phyloP scores from a whole-genome alignment of 352 stramenopile genomes.

The Globisporangium echinulatum region DNA sequence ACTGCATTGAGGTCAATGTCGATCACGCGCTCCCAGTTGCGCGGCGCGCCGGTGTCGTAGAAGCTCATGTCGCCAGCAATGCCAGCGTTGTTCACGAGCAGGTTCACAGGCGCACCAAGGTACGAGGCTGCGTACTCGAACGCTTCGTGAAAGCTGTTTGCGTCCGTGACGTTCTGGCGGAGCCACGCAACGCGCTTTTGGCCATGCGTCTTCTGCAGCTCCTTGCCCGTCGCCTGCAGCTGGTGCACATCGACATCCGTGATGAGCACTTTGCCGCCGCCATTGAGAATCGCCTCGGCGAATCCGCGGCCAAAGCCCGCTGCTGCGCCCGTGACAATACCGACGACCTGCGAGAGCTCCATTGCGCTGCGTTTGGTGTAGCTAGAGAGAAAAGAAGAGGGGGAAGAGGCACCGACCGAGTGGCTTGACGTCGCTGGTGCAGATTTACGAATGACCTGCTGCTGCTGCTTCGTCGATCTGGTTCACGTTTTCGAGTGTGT shows the following conservation, averaged over 20 bases:
- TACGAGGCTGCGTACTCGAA: slow-evolving; percentile 57
- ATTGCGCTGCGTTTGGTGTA: slow-evolving; percentile 17
- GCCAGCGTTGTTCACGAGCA: slow-evolving; percentile 79
- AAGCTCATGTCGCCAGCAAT: slow-evolving; percentile 56
- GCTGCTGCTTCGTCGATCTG: no score
- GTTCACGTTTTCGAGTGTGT: no score
- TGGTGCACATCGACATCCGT: slow-evolving; percentile 66
- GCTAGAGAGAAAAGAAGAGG: no score
- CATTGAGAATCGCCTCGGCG: slow-evolving; percentile 41
- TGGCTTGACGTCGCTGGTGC: not conserved
- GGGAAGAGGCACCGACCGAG: no score
- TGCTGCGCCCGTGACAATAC: slow-evolving; percentile 66
- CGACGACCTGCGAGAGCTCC: slow-evolving; percentile 52
- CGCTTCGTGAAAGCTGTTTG: slow-evolving; percentile 44
- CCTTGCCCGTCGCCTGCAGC: slow-evolving; percentile 51
- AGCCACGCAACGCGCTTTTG: slow-evolving; percentile 50
- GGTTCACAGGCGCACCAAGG: slow-evolving; percentile 56
- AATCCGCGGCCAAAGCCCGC: slow-evolving; percentile 65
- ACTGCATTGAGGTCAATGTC: slow-evolving; percentile 67
- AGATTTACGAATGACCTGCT: no score
- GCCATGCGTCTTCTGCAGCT: slow-evolving; percentile 45
- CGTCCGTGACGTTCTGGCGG: slow-evolving; percentile 67
- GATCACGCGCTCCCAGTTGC: slow-evolving; percentile 57
- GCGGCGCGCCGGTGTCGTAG: slow-evolving; percentile 30
- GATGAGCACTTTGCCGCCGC: slow-evolving; percentile 58